phyloP scores from a whole-genome alignment of 148 eudicot species.

The Fagopyrum esculentum region DNA sequence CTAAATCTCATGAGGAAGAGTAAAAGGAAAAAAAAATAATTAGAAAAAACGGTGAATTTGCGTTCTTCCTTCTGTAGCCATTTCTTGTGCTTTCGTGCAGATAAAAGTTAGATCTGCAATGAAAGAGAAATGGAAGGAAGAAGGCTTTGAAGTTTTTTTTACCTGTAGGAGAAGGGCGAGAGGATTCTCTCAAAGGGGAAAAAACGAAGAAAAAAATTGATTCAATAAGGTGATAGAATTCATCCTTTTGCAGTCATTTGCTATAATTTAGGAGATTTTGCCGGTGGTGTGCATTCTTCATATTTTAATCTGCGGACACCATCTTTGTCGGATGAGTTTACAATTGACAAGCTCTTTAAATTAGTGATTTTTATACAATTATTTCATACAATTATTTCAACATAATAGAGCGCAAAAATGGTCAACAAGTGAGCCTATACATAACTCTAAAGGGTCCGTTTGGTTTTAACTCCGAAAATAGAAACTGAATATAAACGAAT shows the following conservation, averaged over 20 bases:
- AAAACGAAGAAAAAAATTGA: background rate
- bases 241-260: slow-evolving; percentile 7
- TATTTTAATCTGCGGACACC: background rate
- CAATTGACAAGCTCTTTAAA: slow-evolving; percentile 1
- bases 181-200: background rate
- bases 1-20: background rate
- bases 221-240: slow-evolving; percentile 8
- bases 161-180: slow-evolving; percentile 2
- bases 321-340: slow-evolving; percentile 7
- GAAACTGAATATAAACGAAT: too few relatives aligned
- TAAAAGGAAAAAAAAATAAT: background rate
- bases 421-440: too few relatives aligned
- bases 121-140: background rate
- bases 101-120: background rate
- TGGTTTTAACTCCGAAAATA: too few relatives aligned
- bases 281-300: slow-evolving; percentile 2
- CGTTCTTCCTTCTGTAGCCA: background rate
- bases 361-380: too few relatives aligned
- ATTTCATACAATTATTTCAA: too few relatives aligned
- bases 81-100: background rate
- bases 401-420: too few relatives aligned
- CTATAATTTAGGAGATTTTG: slow-evolving; percentile 1
- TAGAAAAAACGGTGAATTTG: background rate
- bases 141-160: background rate
- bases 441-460: too few relatives aligned